Conservation (phyloP, 2,329 filamentous ascomycete genomes). For the Epichloe typhina region DNA sequence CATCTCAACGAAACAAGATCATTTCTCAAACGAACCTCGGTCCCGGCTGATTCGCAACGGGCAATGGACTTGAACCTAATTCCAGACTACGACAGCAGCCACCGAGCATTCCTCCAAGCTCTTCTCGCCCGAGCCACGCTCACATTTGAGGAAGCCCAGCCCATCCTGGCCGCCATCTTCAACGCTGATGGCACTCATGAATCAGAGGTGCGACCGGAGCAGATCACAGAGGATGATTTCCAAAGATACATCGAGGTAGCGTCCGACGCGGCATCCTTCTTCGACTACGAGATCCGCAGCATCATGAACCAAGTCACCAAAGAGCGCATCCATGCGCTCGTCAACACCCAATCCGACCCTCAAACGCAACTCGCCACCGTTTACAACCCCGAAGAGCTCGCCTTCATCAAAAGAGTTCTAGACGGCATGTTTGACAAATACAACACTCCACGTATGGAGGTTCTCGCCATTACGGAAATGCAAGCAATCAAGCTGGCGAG, state of each 20-base stretch:
- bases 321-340: conserved; percentile 63
- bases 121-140: conserved; percentile 68
- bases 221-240: conserved; percentile 58
- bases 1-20: background rate
- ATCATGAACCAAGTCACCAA: conserved; percentile 54
- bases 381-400: conserved; percentile 70
- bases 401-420: conserved; percentile 75
- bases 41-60: background rate
- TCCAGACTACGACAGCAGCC: conserved; percentile 41
- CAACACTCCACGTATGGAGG: conserved; percentile 68
- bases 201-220: conserved; percentile 35
- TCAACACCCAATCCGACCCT: conserved; percentile 78
- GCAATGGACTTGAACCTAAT: conserved; percentile 18
- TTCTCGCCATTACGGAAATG: conserved; percentile 68
- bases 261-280: conserved; percentile 58
- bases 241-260: conserved; percentile 54
- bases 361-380: conserved; percentile 79
- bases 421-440: conserved; percentile 86
- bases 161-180: conserved; percentile 64
- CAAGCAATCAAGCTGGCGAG: conserved; percentile 61
- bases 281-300: conserved; percentile 80
- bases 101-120: conserved; percentile 84
- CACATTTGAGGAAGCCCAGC: conserved; percentile 59
- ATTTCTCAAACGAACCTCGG: background rate
- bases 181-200: conserved; percentile 33